These are phyloP conservation scores for Beta corolliflora DNA, from an alignment of 179 eudicot genomes.

Conservation along the genomic window DNA sequence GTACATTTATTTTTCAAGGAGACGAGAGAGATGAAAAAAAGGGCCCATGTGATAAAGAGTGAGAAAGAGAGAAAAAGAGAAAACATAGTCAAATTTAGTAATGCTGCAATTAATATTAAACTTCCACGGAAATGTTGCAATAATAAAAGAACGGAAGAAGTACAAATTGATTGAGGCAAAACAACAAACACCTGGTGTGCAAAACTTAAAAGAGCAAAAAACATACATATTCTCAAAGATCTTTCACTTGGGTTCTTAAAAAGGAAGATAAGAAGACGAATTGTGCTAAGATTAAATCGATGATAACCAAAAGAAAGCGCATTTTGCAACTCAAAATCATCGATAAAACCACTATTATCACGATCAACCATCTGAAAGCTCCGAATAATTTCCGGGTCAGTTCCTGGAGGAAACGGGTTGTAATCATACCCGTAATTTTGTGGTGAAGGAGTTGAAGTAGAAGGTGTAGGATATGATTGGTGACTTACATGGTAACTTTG, in stretches of 20 bases:
- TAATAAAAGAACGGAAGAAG: too few species aligned
- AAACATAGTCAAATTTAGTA: too few species aligned
- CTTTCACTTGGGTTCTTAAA: slow-evolving; percentile 50
- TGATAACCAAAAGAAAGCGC: slow-evolving; percentile 61
- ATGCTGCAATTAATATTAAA: too few species aligned
- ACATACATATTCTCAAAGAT: slow-evolving; percentile 46
- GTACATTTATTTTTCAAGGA: too few species aligned
- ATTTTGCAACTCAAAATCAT: slow-evolving; percentile 59
- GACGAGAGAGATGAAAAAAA: too few species aligned
- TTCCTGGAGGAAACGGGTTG: slow-evolving; percentile 61
- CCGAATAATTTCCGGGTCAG: slow-evolving; percentile 70
- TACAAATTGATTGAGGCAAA: too few species aligned
- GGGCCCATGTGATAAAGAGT: too few species aligned
- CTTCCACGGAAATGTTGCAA: too few species aligned
- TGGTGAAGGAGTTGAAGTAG: neutral
- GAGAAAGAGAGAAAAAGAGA: too few species aligned
- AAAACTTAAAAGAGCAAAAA: neutral
- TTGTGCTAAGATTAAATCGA: slow-evolving; percentile 55
- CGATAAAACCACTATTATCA: slow-evolving; percentile 67
- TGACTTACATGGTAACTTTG: slow-evolving; percentile 25
- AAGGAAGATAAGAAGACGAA: slow-evolving; percentile 64
- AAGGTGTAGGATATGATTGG: slow-evolving; percentile 6
- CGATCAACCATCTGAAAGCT: slow-evolving; percentile 73
- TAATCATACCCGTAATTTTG: slow-evolving; percentile 27
- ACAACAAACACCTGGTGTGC: slow-evolving; percentile 14